These are phyloP conservation scores for Crucibulum cyathiforme DNA, from an alignment of 1,284 basidiomycete genomes.

Conservation along the genomic window DNA sequence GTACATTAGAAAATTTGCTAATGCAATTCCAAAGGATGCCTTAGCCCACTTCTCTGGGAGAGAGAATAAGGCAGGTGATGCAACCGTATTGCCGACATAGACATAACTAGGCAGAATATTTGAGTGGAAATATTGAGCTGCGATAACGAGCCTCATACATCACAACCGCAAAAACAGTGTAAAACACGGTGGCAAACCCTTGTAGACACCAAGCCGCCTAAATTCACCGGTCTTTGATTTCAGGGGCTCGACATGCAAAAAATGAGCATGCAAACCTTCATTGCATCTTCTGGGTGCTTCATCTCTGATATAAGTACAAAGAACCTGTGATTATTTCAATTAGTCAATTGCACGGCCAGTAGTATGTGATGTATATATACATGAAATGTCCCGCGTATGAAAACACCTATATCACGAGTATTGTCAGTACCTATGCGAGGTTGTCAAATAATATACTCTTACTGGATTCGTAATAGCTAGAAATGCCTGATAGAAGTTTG, in stretches of 20 bases:
- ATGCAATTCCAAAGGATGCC: conserved; percentile 51
- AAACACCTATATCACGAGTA: conserved; percentile 46
- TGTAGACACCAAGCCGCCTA: conserved; percentile 61
- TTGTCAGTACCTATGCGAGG: neutral
- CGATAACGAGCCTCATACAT: conserved; percentile 32
- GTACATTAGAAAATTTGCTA: conserved; percentile 58
- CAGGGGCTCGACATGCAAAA: neutral
- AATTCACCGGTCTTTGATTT: no score
- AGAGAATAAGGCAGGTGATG: conserved; percentile 60
- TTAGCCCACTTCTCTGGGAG: conserved; percentile 58
- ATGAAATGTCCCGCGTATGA: conserved; percentile 49
- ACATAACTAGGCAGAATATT: conserved; percentile 41
- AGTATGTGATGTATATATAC: no score
- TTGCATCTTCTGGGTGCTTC: conserved; percentile 55
- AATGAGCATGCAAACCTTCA: conserved; percentile 47
- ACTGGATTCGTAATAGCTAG: conserved; percentile 61
- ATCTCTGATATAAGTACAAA: conserved; percentile 66
- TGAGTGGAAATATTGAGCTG: neutral
- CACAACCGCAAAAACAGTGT: conserved; percentile 56
- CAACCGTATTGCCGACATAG: conserved; percentile 64
- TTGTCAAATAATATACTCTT: neutral
- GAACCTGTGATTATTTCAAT: conserved; percentile 41
- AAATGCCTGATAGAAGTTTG: conserved; percentile 56
- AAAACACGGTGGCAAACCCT: conserved; percentile 56
- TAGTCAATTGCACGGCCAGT: no score